Conservation (phyloP, 164 flowering plant genomes). For the Chimonanthus salicifolius region DNA sequence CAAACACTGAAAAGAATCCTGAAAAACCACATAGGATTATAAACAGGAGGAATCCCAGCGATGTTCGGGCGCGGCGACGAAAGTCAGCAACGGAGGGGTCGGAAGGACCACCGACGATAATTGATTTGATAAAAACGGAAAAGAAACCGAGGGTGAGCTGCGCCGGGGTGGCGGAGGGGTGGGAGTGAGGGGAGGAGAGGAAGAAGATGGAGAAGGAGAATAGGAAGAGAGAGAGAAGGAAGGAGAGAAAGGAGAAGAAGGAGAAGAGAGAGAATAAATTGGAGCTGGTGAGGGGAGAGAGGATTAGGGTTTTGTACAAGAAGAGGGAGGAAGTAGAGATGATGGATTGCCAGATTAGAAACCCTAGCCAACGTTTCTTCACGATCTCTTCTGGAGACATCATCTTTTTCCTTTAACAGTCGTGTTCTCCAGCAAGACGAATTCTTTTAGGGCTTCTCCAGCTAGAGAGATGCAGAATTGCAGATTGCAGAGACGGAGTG, state of each 20-base stretch:
- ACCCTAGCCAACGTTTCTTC: conserved; percentile 55
- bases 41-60: conserved; percentile 30
- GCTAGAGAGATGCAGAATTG: too few species aligned
- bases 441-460: too few species aligned
- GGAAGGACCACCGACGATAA: conserved; percentile 15
- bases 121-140: conserved; percentile 28
- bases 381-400: conserved; percentile 33
- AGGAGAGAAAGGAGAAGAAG: conserved; percentile 14
- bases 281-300: conserved; percentile 18
- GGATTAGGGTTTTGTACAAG: conserved; percentile 27
- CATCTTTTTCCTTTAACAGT: too few species aligned
- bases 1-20: conserved; percentile 18
- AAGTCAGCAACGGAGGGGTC: conserved; percentile 10
- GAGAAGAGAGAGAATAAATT: conserved; percentile 10
- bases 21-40: conserved; percentile 19
- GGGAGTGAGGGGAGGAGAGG: conserved; percentile 35
- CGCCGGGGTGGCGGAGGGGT: conserved; percentile 29
- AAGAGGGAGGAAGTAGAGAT: conserved; percentile 38
- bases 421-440: too few species aligned
- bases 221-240: conserved; percentile 21
- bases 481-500: too few species aligned
- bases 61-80: conserved; percentile 33
- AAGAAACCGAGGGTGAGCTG: conserved; percentile 33
- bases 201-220: conserved; percentile 23
- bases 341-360: conserved; percentile 66